Evolutionary conservation across 495 filamentous ascomycete species (phyloP).

Genomic region (Hypoxylon fragiforme): DNA sequence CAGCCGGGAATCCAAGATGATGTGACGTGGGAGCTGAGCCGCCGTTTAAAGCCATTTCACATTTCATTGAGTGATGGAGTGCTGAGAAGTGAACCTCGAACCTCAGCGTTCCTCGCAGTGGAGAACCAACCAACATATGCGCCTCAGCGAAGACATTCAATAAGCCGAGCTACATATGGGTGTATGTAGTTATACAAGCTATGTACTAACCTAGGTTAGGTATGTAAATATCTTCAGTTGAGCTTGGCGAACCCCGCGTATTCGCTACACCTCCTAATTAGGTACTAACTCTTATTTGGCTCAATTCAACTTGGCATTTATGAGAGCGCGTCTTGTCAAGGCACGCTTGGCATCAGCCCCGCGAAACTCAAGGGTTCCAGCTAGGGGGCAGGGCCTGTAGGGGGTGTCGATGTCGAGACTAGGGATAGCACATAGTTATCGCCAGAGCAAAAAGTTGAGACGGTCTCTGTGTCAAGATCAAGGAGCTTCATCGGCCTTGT

Average conservation of each 20-base stretch:
- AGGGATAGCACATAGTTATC: constrained; percentile 9
- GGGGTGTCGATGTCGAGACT: constrained; percentile 9
- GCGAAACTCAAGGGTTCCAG: constrained; percentile 28
- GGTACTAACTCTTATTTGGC: constrained; percentile 15
- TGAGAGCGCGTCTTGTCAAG: constrained; percentile 11
- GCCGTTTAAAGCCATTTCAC: constrained; percentile 6
- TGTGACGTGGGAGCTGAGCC: constrained; percentile 4
- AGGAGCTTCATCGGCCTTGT: constrained; percentile 36
- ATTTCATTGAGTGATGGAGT: no score
- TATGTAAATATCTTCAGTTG: neutral
- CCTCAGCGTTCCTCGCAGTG: neutral
- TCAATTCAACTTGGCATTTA: constrained; percentile 15
- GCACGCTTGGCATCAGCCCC: constrained; percentile 34
- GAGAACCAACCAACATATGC: constrained; percentile 21
- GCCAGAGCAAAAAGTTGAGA: constrained; percentile 31
- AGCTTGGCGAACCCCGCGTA: constrained; percentile 21
- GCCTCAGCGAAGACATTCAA: constrained; percentile 19
- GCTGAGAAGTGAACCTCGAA: constrained; percentile 19
- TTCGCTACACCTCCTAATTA: constrained; percentile 13
- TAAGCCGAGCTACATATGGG: no score
- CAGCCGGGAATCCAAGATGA: constrained; percentile 10
- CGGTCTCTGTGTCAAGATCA: constrained; percentile 44
- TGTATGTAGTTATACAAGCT: no score
- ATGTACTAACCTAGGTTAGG: no score
- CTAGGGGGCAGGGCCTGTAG: no score